Evolutionary conservation across 768 basidiomycete genomes (phyloP), one percentile per base, ranked within the genome.

Genomic region (Ramaria sp.): DNA sequence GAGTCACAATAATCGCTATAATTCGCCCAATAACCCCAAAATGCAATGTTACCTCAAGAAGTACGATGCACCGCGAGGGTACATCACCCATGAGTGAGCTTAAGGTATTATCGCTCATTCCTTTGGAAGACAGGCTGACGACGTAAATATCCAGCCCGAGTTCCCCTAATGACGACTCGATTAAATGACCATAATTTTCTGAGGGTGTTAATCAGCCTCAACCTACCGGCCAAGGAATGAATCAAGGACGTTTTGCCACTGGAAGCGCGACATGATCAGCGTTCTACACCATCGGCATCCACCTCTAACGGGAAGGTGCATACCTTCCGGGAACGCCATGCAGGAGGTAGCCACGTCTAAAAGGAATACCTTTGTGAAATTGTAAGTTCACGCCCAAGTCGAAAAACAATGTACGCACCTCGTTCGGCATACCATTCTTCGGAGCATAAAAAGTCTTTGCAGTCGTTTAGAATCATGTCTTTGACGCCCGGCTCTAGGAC

Each of bases 341-440:
- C 24, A 91, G 70, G 27, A 92, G 73, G 69, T 91, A 91, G 42
- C 89, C 89, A 67, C 89, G 78, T 57, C 90, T 82, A 77, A 90
- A 92, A 22, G 89, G 89, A 66, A 91, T 92, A 27, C 88, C 88
- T 89, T 60, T 10, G 56, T 58, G 59, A 51, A 51, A 63, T 65
- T 53, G 53, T 58, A 57, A 59, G 57, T 53, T 34, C 53, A 30
- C 53, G 65, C 59, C n/a, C 57, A 61, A 61, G 27, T 33, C 11
- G n/a, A 51, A 37, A 51, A 30, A 58, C 47, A 59, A 59, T 54
- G 50, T 53, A 72, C 79, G 49, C 59, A 88, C 90, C 90, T 78
- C 90, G 78, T 66, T 91, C 88, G 59, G 88, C 89, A 75, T 92
- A 92, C 88, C 88, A 90, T 59, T 90, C 86, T 64, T 91, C 89